These are phyloP conservation scores for Nectriaceae sp. DNA, from an alignment of 2,329 filamentous ascomycete species.

Conservation along the genomic window DNA sequence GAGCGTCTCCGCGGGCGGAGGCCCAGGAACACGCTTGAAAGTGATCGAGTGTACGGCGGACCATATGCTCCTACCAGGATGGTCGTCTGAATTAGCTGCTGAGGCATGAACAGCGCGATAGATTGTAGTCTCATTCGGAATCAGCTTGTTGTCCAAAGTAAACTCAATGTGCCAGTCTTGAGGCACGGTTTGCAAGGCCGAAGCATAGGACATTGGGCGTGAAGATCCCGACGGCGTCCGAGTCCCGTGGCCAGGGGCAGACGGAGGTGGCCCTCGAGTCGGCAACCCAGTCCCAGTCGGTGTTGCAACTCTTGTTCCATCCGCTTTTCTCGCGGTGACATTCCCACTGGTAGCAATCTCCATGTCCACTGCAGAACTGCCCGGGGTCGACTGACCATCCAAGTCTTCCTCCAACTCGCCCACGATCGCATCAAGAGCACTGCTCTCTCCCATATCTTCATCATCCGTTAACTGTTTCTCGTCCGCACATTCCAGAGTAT, in stretches of 20 bases:
- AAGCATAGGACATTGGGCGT: constrained; percentile 78
- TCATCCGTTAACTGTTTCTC: constrained; percentile 81
- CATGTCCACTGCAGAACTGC: constrained; percentile 85
- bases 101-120: constrained; percentile 87
- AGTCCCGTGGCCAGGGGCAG: constrained; percentile 42
- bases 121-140: constrained; percentile 91
- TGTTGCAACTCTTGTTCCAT: constrained; percentile 83
- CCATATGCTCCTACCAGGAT: constrained; percentile 79
- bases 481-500: constrained; percentile 87
- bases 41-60: constrained; percentile 88
- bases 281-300: constrained; percentile 62
- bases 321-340: constrained; percentile 87
- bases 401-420: constrained; percentile 87
- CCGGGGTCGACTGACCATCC: constrained; percentile 63
- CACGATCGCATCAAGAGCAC: constrained; percentile 82
- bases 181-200: constrained; percentile 75
- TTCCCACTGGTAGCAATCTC: constrained; percentile 86
- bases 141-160: constrained; percentile 78
- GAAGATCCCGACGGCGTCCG: constrained; percentile 54
- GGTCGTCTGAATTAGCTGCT: constrained; percentile 56
- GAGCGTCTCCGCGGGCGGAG: constrained; percentile 72
- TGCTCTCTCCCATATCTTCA: constrained; percentile 65
- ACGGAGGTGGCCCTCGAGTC: constrained; percentile 43
- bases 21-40: constrained; percentile 83
- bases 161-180: constrained; percentile 99